Percentiles rank a stretch among this genome's conserved stretches.
Evolutionary conservation across 2,329 filamentous ascomycete species (phyloP).

Genomic region (Thielaviopsis populi): DNA sequence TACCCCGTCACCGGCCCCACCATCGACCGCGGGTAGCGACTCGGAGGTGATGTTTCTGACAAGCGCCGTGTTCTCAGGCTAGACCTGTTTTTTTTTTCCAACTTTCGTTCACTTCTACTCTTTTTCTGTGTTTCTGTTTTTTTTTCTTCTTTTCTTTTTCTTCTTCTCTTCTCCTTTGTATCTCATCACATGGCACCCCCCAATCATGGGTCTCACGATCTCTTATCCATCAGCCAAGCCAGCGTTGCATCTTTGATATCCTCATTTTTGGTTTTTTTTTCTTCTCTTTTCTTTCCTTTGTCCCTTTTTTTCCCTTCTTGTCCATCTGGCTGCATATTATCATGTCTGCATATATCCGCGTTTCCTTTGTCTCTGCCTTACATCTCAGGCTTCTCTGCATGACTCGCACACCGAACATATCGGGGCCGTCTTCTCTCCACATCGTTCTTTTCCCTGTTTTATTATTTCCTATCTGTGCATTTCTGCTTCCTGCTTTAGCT

Average conservation of each 20-base stretch:
- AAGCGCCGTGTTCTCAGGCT: conserved; percentile 35
- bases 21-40: conserved; percentile 21
- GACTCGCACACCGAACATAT: too few relatives aligned
- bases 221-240: not conserved
- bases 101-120: conserved; percentile 7
- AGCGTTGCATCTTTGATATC: conserved; percentile 5
- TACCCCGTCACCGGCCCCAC: not conserved
- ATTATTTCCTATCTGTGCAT: not conserved
- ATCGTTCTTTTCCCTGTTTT: too few relatives aligned
- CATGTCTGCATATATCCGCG: not conserved
- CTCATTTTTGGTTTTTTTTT: conserved; percentile 2
- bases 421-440: too few relatives aligned
- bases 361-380: conserved; percentile 10
- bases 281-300: not conserved
- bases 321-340: not conserved
- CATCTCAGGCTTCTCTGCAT: not conserved
- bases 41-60: conserved; percentile 31
- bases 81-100: conserved; percentile 11
- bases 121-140: conserved; percentile 12
- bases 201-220: conserved; percentile 2
- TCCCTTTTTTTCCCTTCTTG: not conserved
- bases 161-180: conserved; percentile 9
- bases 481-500: too few relatives aligned
- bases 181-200: not conserved
- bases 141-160: conserved; percentile 14